These are phyloP conservation scores for Jackrogersella minutella DNA, from an alignment of 495 filamentous ascomycete genomes.

Conservation along the genomic window DNA sequence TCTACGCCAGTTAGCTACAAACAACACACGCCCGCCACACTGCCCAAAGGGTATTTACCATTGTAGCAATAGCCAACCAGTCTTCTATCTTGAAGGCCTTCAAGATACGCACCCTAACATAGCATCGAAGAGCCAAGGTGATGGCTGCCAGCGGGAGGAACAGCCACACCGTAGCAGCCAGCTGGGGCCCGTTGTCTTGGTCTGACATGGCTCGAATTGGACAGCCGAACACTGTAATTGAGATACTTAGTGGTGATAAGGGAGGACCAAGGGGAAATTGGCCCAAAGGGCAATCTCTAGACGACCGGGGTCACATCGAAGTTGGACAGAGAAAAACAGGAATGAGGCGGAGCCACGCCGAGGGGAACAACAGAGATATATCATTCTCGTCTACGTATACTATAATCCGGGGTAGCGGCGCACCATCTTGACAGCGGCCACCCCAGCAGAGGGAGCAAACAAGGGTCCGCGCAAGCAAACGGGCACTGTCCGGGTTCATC, in stretches of 20 bases:
- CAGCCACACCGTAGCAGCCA: conserved; percentile 12
- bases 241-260: background rate
- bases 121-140: conserved; percentile 38
- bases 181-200: conserved; percentile 34
- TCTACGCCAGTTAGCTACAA: conserved; percentile 20
- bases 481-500: background rate
- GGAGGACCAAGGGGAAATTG: background rate
- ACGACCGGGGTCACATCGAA: conserved; percentile 16
- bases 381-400: background rate
- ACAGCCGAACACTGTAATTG: background rate
- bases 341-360: background rate
- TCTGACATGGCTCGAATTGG: conserved; percentile 9
- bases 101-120: conserved; percentile 31
- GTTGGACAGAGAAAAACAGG: background rate
- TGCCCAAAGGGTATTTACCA: conserved; percentile 15
- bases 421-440: background rate
- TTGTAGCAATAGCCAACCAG: conserved; percentile 35
- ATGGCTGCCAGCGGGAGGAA: conserved; percentile 33
- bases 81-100: conserved; percentile 39
- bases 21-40: background rate
- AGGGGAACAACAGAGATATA: conserved; percentile 13
- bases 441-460: conserved; percentile 1
- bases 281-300: conserved; percentile 25
- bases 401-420: conserved; percentile 6
- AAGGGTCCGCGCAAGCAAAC: conserved; percentile 9